Percentiles rank a stretch among this genome's conserved stretches.
Evolutionary conservation across 78 protist genomes (phyloP).

Genomic region (Dictyostelium purpureum): DNA sequence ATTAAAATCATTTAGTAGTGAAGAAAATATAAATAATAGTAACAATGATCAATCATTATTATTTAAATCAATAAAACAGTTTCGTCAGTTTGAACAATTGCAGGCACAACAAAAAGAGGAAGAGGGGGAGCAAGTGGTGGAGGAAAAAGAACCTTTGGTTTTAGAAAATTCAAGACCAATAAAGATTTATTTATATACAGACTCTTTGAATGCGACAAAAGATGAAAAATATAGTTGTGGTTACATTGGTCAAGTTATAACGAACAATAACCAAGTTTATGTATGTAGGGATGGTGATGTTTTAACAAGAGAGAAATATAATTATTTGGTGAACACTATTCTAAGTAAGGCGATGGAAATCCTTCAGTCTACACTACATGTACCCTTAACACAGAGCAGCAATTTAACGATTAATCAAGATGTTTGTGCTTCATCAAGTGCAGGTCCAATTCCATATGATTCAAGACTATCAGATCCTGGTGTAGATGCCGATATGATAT

Average conservation of each 20-base stretch:
- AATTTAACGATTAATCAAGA: background rate
- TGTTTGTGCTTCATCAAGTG: background rate
- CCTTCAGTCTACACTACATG: background rate
- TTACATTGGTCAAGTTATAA: background rate
- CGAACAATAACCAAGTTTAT: background rate
- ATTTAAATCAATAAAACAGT: background rate
- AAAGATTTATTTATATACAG: conserved; percentile 1
- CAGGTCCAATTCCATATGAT: background rate
- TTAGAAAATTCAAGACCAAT: conserved; percentile 3
- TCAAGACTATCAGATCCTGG: background rate
- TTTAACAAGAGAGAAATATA: background rate
- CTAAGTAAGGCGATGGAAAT: background rate
- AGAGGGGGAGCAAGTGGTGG: too few species aligned
- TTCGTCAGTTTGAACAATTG: background rate
- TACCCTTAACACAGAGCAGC: background rate
- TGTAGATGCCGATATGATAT: conserved; percentile 14
- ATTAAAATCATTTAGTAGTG: background rate
- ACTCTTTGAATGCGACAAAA: background rate
- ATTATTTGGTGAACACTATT: background rate
- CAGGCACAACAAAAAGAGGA: background rate
- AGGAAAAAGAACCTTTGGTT: background rate
- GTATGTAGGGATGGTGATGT: conserved; percentile 13
- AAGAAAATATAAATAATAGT: background rate
- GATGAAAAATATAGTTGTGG: conserved; percentile 12
- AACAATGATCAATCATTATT: background rate